Evolutionary conservation across 106 monocot species (phyloP), one percentile per base, ranked within the genome.

Genomic region (Iris macrosiphon): DNA sequence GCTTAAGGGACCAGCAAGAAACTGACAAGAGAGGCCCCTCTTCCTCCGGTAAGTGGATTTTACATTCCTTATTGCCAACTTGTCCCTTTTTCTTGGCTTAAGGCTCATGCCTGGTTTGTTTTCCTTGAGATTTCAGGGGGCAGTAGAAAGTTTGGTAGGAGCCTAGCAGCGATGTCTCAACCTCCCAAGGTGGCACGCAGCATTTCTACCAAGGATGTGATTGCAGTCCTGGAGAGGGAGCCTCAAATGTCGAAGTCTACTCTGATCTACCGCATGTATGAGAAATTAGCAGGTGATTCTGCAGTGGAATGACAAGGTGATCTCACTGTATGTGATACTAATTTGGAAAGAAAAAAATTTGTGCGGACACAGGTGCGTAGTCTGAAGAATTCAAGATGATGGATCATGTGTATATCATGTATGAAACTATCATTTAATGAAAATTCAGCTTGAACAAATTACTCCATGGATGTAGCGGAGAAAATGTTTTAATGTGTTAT

Each of bases 191-290:
- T 78, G 21, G 38, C 68, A 16, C 75, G 70, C 52, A 71, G 20
- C 54, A 74, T 93, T 31, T 72, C 77, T n/a, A 12, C 70, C 13
- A 83, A 81, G 57, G 93, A 93, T 67, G 68, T 93, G 35, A 80
- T 93, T 47, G 45, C 70, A 43, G 84, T 58, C 17, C 64, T 93
- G 6, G 83, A 93, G 73, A 77, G 77, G 69, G 93, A 93, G 34
- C 80, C 83, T 18, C 84, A 88, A 25, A 80, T 81, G 88, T 47
- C 88, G 7, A 93, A 65, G 55, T 81, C 84, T 15, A 46, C 66
- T 46, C 62, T 88, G 32, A 40, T 88, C 9, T 88, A 79, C 59
- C 72, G 75, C 1, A 55, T 93, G 40, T 76, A 73, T 49, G 80
- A 81, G 18, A 69, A 61, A 43, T 21, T 64, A 14, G 24, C 71